Conservation (phyloP, 768 basidiomycete species). For the Clavaria fumosa region DNA sequence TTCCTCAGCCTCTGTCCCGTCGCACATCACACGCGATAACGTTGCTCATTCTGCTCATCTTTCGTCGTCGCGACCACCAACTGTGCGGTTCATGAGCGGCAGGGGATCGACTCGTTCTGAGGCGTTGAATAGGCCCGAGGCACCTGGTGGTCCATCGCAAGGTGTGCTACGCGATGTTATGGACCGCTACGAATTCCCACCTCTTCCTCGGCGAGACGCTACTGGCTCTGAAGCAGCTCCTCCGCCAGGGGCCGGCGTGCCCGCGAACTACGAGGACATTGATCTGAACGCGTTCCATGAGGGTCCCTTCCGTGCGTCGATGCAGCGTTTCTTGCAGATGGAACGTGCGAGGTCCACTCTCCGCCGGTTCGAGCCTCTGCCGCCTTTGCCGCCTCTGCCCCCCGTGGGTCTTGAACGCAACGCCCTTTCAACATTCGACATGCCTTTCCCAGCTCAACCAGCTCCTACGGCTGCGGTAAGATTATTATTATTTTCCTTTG, state of each 20-base stretch:
- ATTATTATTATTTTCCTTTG: too few relatives aligned
- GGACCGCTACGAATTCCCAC: not conserved
- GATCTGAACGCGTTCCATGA: constrained; percentile 26
- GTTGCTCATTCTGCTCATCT: not conserved
- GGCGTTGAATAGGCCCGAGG: not conserved
- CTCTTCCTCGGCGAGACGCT: not conserved
- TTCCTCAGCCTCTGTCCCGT: not conserved
- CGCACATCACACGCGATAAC: not conserved
- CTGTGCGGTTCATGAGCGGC: not conserved
- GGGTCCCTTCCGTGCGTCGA: constrained; percentile 34
- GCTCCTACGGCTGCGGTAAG: too few relatives aligned
- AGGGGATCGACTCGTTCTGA: too few relatives aligned
- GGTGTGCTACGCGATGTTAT: not conserved
- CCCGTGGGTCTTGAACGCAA: too few relatives aligned
- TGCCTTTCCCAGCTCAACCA: too few relatives aligned
- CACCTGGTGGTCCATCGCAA: not conserved
- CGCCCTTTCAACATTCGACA: too few relatives aligned
- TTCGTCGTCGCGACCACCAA: not conserved
- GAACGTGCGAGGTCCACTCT: constrained; percentile 8
- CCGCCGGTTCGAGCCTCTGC: constrained; percentile 4
- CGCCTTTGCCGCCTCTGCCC: constrained; percentile 6
- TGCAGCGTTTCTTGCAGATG: constrained; percentile 20
- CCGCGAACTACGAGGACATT: constrained; percentile 9
- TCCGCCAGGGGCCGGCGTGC: not conserved
- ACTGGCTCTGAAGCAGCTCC: not conserved